Conservation (phyloP, 768 basidiomycete genomes). For the Suillus placidus region DNA sequence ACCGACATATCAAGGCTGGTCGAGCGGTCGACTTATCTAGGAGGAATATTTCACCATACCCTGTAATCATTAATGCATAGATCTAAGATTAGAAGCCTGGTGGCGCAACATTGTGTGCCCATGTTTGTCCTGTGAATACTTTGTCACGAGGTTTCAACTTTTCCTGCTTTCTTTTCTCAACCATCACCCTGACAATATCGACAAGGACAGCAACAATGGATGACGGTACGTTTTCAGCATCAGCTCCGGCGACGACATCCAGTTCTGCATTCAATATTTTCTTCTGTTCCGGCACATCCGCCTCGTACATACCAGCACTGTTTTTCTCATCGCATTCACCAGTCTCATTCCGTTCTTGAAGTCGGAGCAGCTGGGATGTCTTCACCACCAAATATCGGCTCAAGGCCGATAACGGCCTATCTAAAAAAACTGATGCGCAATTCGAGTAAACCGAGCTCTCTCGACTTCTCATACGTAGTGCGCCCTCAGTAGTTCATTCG, state of each 20-base stretch:
- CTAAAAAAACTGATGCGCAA: slow-evolving; percentile 8
- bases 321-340: slow-evolving; percentile 25
- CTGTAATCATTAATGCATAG: slow-evolving; percentile 6
- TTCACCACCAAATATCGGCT: slow-evolving; percentile 22
- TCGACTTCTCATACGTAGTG: slow-evolving; percentile 16
- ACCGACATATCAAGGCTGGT: slow-evolving; percentile 32
- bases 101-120: slow-evolving; percentile 10
- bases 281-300: slow-evolving; percentile 39
- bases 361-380: slow-evolving; percentile 6
- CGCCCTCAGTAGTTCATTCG: slow-evolving; percentile 11
- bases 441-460: slow-evolving; percentile 14
- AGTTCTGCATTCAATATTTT: slow-evolving; percentile 47
- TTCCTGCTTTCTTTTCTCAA: slow-evolving; percentile 19
- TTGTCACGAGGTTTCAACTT: slow-evolving; percentile 11
- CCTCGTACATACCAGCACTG: slow-evolving; percentile 34
- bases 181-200: slow-evolving; percentile 25
- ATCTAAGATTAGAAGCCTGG: slow-evolving; percentile 1
- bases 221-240: slow-evolving; percentile 86
- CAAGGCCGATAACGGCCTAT: slow-evolving; percentile 30
- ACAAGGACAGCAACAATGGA: slow-evolving; percentile 46
- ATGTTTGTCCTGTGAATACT: slow-evolving; percentile 10
- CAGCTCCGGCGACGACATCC: slow-evolving; percentile 66
- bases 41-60: neutral
- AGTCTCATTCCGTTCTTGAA: slow-evolving; percentile 2
- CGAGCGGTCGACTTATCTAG: slow-evolving; percentile 33